phyloP scores from a whole-genome alignment of 768 basidiomycete genomes.

The Rhodotorula kratochvilovae region DNA sequence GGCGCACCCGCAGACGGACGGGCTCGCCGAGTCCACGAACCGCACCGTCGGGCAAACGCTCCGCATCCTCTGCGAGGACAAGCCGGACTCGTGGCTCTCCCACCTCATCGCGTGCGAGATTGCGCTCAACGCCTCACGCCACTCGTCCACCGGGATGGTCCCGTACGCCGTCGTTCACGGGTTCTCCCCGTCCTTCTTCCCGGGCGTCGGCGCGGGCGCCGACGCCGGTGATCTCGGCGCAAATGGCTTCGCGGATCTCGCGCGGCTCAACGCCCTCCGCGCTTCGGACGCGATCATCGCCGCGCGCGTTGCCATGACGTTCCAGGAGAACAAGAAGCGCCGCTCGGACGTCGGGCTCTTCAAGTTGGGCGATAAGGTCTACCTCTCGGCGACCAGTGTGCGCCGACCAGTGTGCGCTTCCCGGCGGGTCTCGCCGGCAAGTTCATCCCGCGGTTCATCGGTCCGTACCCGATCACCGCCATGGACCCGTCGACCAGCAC shows the following conservation, averaged over 20 bases:
- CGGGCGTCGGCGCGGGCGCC: no score
- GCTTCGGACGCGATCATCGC: not conserved
- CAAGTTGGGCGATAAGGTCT: not conserved
- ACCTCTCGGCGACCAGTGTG: not conserved
- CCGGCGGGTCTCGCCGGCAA: not conserved
- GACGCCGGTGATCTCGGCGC: no score
- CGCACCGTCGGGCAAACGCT: slow-evolving; percentile 7
- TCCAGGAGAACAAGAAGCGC: not conserved
- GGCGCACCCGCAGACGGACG: slow-evolving; percentile 18
- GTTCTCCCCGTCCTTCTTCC: not conserved
- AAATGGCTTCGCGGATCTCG: no score
- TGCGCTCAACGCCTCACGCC: not conserved
- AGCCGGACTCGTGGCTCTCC: not conserved
- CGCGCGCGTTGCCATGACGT: not conserved
- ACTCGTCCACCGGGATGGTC: not conserved
- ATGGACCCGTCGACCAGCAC: not conserved
- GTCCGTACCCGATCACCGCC: slow-evolving; percentile 3
- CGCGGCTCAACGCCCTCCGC: not conserved
- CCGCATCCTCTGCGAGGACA: not conserved
- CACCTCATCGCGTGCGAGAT: not conserved
- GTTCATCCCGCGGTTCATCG: slow-evolving; percentile 46
- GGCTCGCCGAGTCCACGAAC: slow-evolving; percentile 7
- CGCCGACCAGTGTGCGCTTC: not conserved
- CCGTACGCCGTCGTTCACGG: slow-evolving; percentile 1
- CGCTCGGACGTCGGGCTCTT: not conserved